A percentile compares a stretch with the other conserved stretches of the same genome.
These are phyloP conservation scores for Micromonas commoda DNA, from an alignment of 139 green algal species.

Conservation along the genomic window DNA sequence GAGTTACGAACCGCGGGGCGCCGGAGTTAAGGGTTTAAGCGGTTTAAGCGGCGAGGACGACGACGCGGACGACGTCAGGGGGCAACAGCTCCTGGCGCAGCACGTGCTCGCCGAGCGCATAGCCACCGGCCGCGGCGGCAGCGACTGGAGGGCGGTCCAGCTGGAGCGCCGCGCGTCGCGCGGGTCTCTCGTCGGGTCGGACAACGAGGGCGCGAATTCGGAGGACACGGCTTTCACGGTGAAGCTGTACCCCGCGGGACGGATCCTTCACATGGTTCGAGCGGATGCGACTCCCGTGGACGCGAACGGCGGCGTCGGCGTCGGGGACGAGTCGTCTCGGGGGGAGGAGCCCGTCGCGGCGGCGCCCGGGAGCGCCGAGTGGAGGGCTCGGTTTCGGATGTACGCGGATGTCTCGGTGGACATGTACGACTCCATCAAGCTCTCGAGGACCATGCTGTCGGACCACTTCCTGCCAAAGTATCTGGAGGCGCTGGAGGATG, in stretches of 20 bases:
- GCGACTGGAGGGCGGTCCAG: no score
- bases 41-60: no score
- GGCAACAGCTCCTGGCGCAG: no score
- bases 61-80: no score
- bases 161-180: no score
- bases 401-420: conserved; percentile 5
- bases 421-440: background rate
- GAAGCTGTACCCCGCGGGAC: conserved; percentile 6
- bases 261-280: conserved; percentile 11
- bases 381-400: background rate
- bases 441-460: conserved; percentile 5
- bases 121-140: no score
- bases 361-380: background rate
- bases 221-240: background rate
- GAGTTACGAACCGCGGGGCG: no score
- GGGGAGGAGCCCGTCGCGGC: background rate
- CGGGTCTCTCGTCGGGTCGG: no score
- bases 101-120: no score
- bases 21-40: no score
- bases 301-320: background rate
- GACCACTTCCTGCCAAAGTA: conserved; percentile 21
- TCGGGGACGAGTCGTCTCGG: background rate
- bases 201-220: background rate
- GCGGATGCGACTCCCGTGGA: background rate
- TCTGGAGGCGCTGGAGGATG: background rate